phyloP scores from a whole-genome alignment of 192 early-diverging fungal genomes.

The Umbelopsis isabellina region DNA sequence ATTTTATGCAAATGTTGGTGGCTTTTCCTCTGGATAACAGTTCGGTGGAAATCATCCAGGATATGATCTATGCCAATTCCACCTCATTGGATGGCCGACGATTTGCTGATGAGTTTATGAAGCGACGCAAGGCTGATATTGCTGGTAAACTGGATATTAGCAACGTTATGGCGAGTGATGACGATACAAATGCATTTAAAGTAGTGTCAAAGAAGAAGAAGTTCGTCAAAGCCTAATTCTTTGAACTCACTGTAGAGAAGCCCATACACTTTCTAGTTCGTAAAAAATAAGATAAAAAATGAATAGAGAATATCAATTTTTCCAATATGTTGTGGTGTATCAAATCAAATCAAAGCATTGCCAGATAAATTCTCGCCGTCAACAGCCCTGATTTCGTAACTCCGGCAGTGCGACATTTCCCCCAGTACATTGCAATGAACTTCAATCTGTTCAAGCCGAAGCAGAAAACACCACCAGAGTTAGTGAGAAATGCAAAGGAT shows the following conservation, averaged over 20 bases:
- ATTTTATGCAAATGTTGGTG: conserved; percentile 78
- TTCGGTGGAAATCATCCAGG: conserved; percentile 74
- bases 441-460: conserved; percentile 80
- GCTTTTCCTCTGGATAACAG: conserved; percentile 71
- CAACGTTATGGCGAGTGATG: conserved; percentile 18
- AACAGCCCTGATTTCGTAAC: neutral
- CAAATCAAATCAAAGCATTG: too few relatives aligned
- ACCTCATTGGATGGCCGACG: conserved; percentile 71
- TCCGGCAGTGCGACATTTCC: neutral
- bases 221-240: conserved; percentile 24
- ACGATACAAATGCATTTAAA: conserved; percentile 29
- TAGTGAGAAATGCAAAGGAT: conserved; percentile 88
- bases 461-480: conserved; percentile 85
- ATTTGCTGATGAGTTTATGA: conserved; percentile 81
- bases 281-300: too few relatives aligned
- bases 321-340: too few relatives aligned
- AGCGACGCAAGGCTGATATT: conserved; percentile 71
- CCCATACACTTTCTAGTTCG: neutral
- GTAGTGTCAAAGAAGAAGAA: conserved; percentile 28
- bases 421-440: conserved; percentile 49
- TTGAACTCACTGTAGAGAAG: conserved; percentile 41
- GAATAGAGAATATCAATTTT: too few relatives aligned
- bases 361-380: neutral
- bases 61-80: conserved; percentile 77
- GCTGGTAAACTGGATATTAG: conserved; percentile 40